These are phyloP conservation scores for Coniochaeta sp. DNA, from an alignment of 2,329 filamentous ascomycete species.

Conservation along the genomic window DNA sequence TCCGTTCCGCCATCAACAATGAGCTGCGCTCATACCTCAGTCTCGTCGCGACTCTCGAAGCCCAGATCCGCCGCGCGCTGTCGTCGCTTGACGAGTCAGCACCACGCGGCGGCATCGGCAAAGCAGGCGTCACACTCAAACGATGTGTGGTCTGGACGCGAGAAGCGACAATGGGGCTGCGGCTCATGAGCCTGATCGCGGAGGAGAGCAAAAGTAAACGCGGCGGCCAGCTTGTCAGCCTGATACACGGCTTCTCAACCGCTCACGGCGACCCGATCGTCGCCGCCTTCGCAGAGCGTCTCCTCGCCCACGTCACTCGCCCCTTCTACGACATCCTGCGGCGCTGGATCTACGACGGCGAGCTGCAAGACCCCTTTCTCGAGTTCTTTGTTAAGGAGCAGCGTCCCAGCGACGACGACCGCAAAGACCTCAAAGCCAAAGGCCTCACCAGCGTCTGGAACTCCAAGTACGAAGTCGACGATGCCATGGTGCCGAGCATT, in stretches of 20 bases:
- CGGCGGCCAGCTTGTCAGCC: conserved; percentile 84
- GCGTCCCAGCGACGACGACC: conserved; percentile 35
- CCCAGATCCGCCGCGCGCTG: conserved; percentile 79
- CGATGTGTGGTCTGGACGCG: conserved; percentile 95
- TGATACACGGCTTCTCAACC: conserved; percentile 89
- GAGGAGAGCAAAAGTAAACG: conserved; percentile 78
- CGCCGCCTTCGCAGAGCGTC: conserved; percentile 81
- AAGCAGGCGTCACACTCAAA: conserved; percentile 87
- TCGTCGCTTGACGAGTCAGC: conserved; percentile 62
- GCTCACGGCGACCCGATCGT: conserved; percentile 95
- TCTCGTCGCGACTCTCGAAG: conserved; percentile 85
- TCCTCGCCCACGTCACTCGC: conserved; percentile 78
- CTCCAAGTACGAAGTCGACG: conserved; percentile 85
- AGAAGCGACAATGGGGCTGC: conserved; percentile 90
- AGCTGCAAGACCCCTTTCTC: conserved; percentile 88
- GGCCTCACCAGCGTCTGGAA: conserved; percentile 92
- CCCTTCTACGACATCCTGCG: conserved; percentile 96
- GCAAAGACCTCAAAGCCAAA: conserved; percentile 40
- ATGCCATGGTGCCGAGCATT: conserved; percentile 85
- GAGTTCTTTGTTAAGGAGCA: conserved; percentile 96
- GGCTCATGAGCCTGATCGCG: conserved; percentile 88
- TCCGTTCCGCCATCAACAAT: conserved; percentile 75
- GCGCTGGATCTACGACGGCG: conserved; percentile 97
- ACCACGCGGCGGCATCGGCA: conserved; percentile 65
- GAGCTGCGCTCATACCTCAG: conserved; percentile 87